Evolutionary conservation across 805 yeast genomes (phyloP).

Genomic region (Hanseniaspora clermontiae): DNA sequence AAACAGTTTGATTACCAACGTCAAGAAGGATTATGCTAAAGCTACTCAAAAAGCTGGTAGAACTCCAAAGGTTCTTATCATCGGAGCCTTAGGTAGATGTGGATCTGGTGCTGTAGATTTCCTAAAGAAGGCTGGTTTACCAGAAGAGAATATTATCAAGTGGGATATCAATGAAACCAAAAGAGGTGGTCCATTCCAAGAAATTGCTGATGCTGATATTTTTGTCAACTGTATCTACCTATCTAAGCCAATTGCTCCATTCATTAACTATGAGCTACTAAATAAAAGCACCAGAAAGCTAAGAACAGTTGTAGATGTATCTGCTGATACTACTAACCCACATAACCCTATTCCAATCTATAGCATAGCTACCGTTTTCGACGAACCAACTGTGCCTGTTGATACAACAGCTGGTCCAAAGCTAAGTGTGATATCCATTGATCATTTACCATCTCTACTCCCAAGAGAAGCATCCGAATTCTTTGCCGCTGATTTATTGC

Average conservation of each 20-base stretch:
- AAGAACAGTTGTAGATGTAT: constrained; percentile 89
- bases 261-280: constrained; percentile 56
- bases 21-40: constrained; percentile 42
- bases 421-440: constrained; percentile 85
- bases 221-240: constrained; percentile 94
- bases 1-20: constrained; percentile 55
- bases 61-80: constrained; percentile 70
- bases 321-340: constrained; percentile 97
- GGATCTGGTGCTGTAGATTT: constrained; percentile 93
- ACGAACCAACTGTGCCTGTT: constrained; percentile 79
- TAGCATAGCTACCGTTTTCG: constrained; percentile 76
- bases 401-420: constrained; percentile 70
- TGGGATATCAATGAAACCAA: constrained; percentile 98
- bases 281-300: constrained; percentile 59
- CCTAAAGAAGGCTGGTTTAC: constrained; percentile 71
- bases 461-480: constrained; percentile 97
- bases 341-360: constrained; percentile 96
- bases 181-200: constrained; percentile 92
- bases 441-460: constrained; percentile 85
- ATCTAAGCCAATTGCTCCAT: constrained; percentile 88
- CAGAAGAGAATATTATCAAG: constrained; percentile 66
- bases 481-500: constrained; percentile 75
- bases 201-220: constrained; percentile 74
- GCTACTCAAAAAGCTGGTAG: constrained; percentile 45
- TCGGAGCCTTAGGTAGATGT: constrained; percentile 97